phyloP scores from a whole-genome alignment of 192 early-diverging fungal genomes.

The Phycomyces blakesleeanus region DNA sequence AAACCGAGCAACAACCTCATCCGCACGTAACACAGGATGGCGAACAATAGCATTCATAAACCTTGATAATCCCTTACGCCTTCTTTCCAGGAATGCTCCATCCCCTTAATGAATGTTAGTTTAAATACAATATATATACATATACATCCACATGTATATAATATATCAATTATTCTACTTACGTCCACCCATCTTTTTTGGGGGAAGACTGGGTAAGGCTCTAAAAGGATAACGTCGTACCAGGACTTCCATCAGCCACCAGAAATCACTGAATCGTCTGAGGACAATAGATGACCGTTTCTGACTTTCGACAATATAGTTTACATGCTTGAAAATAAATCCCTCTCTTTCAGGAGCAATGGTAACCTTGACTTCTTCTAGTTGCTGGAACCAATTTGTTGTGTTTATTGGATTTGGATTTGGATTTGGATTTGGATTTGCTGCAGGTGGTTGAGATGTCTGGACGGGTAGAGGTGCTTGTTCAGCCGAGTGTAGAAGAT shows the following conservation, averaged over 20 bases:
- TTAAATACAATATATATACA: neutral
- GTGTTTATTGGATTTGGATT: conserved; percentile 29
- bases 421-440: neutral
- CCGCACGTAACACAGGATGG: conserved; percentile 67
- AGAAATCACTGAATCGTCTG: conserved; percentile 89
- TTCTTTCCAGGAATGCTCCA: conserved; percentile 63
- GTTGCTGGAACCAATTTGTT: conserved; percentile 52
- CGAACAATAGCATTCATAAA: conserved; percentile 74
- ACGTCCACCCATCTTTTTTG: conserved; percentile 81
- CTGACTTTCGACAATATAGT: conserved; percentile 83
- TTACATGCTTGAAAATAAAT: conserved; percentile 77
- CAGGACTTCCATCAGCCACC: conserved; percentile 82
- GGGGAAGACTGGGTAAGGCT: conserved; percentile 78
- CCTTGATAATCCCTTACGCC: conserved; percentile 64
- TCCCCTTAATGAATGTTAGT: conserved; percentile 40
- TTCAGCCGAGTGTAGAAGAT: neutral
- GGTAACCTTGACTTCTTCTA: conserved; percentile 53
- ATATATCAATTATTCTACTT: conserved; percentile 3
- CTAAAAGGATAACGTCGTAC: conserved; percentile 77
- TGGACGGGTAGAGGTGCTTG: too few relatives aligned
- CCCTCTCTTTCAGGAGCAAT: conserved; percentile 52
- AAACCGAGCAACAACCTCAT: conserved; percentile 60
- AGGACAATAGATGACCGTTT: conserved; percentile 54
- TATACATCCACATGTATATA: neutral
- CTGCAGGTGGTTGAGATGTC: too few relatives aligned